Conservation (phyloP, 805 yeast species). For the Pichia occidentalis region DNA sequence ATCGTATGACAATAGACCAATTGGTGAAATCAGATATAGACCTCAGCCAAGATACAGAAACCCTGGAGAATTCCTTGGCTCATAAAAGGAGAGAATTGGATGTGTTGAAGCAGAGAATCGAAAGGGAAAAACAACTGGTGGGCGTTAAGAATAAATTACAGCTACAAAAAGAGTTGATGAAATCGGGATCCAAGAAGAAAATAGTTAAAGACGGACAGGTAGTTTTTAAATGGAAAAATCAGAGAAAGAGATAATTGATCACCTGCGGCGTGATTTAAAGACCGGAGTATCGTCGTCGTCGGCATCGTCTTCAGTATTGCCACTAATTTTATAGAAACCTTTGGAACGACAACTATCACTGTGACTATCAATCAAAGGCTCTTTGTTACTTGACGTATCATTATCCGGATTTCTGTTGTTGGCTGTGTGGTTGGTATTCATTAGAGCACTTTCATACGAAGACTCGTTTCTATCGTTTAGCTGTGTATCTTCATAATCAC, state of each 20-base stretch:
- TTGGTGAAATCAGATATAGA: constrained; percentile 29
- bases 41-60: constrained; percentile 23
- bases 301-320: constrained; percentile 8
- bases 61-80: constrained; percentile 15
- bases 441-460: background rate
- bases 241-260: constrained; percentile 46
- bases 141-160: constrained; percentile 70
- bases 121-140: constrained; percentile 61
- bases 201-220: constrained; percentile 58
- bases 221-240: constrained; percentile 78
- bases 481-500: constrained; percentile 12
- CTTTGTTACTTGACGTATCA: background rate
- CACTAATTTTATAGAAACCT: constrained; percentile 1
- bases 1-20: constrained; percentile 61
- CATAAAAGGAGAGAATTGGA: constrained; percentile 52
- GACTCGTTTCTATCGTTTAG: background rate
- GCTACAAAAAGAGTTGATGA: constrained; percentile 79
- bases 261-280: constrained; percentile 24
- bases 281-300: constrained; percentile 27
- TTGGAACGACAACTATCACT: background rate
- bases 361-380: no score
- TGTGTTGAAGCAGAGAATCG: constrained; percentile 55
- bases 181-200: constrained; percentile 82
- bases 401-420: background rate
- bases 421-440: background rate